phyloP scores from a whole-genome alignment of 2,329 filamentous ascomycete genomes.

The Talaromyces sp. region DNA sequence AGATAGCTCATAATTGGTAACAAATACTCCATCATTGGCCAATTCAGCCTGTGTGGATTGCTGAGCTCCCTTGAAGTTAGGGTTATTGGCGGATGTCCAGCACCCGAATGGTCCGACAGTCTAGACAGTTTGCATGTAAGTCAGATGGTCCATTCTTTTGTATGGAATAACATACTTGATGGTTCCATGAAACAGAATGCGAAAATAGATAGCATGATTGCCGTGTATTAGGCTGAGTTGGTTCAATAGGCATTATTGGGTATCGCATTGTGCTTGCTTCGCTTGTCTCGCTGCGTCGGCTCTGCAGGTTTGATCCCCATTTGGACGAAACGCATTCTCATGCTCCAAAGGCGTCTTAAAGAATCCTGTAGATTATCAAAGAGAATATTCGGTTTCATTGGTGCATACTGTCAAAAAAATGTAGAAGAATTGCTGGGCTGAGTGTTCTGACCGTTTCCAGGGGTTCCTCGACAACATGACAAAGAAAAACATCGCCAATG shows the following conservation, averaged over 20 bases:
- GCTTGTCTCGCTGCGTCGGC: neutral
- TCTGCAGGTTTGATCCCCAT: neutral
- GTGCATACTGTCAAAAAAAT: neutral
- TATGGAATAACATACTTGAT: neutral
- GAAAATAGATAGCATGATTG: neutral
- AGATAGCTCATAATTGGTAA: neutral
- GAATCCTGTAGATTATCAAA: neutral
- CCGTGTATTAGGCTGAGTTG: neutral
- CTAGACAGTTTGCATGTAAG: neutral
- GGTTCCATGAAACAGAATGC: neutral
- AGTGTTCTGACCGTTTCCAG: neutral
- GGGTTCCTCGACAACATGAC: neutral
- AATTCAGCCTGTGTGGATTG: neutral
- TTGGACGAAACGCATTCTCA: neutral
- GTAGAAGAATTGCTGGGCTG: neutral
- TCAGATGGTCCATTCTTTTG: neutral
- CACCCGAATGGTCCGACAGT: constrained; percentile 1
- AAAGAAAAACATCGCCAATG: neutral
- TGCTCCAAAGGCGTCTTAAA: neutral
- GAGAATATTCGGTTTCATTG: neutral
- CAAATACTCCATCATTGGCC: neutral
- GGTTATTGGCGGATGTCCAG: neutral
- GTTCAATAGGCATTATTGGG: neutral
- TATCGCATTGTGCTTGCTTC: neutral
- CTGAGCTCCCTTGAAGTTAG: neutral